phyloP scores from a whole-genome alignment of 306 rosid genomes.

The Ochetophila trinervis region DNA sequence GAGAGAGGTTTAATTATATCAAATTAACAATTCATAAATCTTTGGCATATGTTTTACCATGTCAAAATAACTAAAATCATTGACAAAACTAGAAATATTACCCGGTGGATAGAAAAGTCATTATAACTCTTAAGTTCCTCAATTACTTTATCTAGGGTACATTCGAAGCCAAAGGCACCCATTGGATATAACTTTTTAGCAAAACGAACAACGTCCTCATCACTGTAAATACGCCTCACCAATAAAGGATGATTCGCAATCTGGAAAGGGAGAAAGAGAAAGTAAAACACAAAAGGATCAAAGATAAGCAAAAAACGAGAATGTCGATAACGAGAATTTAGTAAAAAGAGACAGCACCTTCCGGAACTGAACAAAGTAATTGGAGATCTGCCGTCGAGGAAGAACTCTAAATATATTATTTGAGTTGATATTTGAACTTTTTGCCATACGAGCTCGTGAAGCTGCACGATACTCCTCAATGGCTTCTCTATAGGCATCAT shows the following conservation, averaged over 20 bases:
- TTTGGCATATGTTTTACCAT: background rate
- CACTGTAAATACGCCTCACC: constrained; percentile 79
- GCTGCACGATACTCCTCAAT: constrained; percentile 83
- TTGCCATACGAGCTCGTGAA: constrained; percentile 68
- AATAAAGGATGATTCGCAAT: constrained; percentile 96
- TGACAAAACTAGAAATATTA: constrained; percentile 25
- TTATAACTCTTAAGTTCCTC: constrained; percentile 78
- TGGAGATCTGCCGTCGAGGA: constrained; percentile 84
- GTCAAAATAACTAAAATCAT: background rate
- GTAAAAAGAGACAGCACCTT: constrained; percentile 54
- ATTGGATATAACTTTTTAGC: constrained; percentile 71
- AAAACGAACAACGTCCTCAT: constrained; percentile 84
- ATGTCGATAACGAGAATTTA: constrained; percentile 1
- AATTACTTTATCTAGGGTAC: constrained; percentile 79
- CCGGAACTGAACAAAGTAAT: constrained; percentile 94
- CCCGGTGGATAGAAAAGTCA: constrained; percentile 92
- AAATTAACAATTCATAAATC: background rate
- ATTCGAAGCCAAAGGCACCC: constrained; percentile 95
- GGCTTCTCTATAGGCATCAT: constrained; percentile 77
- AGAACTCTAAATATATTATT: constrained; percentile 41
- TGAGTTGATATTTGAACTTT: constrained; percentile 42
- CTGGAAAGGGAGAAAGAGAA: constrained; percentile 38
- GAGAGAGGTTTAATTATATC: background rate
- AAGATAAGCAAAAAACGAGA: constrained; percentile 16
- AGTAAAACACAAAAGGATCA: background rate